These are phyloP conservation scores for Fraxinus velutina DNA, from an alignment of 305 asterid genomes.

Conservation along the genomic window DNA sequence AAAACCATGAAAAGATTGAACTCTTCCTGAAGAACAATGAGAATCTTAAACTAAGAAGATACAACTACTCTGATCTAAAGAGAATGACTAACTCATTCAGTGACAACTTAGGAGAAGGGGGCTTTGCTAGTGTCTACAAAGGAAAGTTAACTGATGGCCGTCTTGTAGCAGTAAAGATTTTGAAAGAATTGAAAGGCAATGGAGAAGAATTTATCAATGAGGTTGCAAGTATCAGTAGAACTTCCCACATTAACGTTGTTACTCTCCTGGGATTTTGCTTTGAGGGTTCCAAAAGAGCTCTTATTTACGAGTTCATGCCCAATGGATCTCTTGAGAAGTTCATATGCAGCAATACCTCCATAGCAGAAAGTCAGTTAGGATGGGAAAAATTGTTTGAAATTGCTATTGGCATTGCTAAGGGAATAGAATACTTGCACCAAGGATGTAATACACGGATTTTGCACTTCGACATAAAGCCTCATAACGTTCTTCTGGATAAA, in stretches of 20 bases:
- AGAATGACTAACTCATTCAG: slow-evolving; percentile 31
- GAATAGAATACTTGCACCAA: not conserved
- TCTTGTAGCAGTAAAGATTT: slow-evolving; percentile 38
- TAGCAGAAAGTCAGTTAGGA: not conserved
- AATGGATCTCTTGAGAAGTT: slow-evolving; percentile 52
- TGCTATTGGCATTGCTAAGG: slow-evolving; percentile 37
- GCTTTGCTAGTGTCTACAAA: slow-evolving; percentile 26
- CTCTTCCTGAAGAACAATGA: slow-evolving; percentile 25
- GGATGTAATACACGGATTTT: slow-evolving; percentile 20
- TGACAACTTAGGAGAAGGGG: slow-evolving; percentile 15
- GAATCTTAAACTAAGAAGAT: slow-evolving; percentile 31
- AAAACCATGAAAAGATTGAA: slow-evolving; percentile 21
- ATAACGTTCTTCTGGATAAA: slow-evolving; percentile 37
- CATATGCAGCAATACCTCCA: not conserved
- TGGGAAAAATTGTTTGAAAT: slow-evolving; percentile 29
- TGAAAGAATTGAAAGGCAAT: slow-evolving; percentile 25
- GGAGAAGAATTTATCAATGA: slow-evolving; percentile 47
- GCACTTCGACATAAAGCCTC: slow-evolving; percentile 52
- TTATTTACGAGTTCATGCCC: slow-evolving; percentile 44
- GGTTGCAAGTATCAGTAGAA: slow-evolving; percentile 38
- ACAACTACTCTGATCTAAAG: slow-evolving; percentile 28
- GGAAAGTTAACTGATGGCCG: slow-evolving; percentile 30
- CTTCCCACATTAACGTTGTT: slow-evolving; percentile 47
- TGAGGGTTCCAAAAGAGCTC: slow-evolving; percentile 36
- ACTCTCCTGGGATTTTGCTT: slow-evolving; percentile 40